These are phyloP conservation scores for Soucietia sequanensis DNA, from an alignment of 805 yeast genomes.

Conservation along the genomic window DNA sequence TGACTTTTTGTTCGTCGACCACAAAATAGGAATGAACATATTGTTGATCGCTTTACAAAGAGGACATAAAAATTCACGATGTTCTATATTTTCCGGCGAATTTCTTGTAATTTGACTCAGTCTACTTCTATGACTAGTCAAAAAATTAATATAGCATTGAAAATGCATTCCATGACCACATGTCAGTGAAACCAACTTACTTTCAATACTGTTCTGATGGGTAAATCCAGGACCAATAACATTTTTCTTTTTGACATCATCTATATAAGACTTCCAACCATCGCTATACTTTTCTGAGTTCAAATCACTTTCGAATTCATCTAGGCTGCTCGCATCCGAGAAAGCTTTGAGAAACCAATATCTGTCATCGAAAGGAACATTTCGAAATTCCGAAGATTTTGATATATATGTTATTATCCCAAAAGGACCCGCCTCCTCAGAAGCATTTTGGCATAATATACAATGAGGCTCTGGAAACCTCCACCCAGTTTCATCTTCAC, in stretches of 20 bases:
- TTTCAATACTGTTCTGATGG: constrained; percentile 32
- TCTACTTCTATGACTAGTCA: constrained; percentile 53
- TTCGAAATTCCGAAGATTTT: constrained; percentile 58
- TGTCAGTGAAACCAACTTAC: constrained; percentile 56
- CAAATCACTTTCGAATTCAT: constrained; percentile 28
- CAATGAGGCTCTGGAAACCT: constrained; percentile 72
- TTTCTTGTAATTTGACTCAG: constrained; percentile 78
- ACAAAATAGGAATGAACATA: constrained; percentile 74
- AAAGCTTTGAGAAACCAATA: constrained; percentile 69
- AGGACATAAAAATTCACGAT: constrained; percentile 82
- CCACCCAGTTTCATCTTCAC: constrained; percentile 47
- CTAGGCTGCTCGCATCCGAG: constrained; percentile 44
- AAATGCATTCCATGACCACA: constrained; percentile 96
- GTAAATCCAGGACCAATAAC: constrained; percentile 77
- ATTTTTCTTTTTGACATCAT: constrained; percentile 29
- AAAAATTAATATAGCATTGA: constrained; percentile 66
- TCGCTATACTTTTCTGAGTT: constrained; percentile 17
- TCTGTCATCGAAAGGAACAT: constrained; percentile 58
- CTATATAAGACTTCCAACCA: constrained; percentile 40
- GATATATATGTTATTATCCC: constrained; percentile 70
- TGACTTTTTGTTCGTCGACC: constrained; percentile 47
- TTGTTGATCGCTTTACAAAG: constrained; percentile 86
- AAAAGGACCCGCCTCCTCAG: constrained; percentile 61
- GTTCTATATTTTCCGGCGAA: constrained; percentile 68
- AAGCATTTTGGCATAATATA: constrained; percentile 78